These are phyloP conservation scores for Dictyophora rubrovolvata DNA, from an alignment of 768 basidiomycete species.

Conservation along the genomic window DNA sequence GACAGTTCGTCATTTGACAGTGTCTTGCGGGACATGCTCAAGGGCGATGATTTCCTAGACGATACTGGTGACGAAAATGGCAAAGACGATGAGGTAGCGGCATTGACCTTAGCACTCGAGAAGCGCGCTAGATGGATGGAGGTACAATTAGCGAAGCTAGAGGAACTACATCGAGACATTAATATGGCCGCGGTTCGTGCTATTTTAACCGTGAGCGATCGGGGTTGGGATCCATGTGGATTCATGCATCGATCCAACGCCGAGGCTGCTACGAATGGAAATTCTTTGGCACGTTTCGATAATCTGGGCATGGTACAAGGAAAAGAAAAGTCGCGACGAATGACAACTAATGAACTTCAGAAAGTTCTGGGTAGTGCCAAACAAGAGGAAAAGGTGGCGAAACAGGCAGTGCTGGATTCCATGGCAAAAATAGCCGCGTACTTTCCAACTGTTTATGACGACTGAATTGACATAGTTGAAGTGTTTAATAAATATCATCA, in stretches of 20 bases:
- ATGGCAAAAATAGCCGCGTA: slow-evolving; percentile 59
- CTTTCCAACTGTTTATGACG: slow-evolving; percentile 25
- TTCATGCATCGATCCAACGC: slow-evolving; percentile 48
- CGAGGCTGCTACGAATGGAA: slow-evolving; percentile 29
- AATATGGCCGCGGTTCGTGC: slow-evolving; percentile 80
- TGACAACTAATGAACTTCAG: slow-evolving; percentile 67
- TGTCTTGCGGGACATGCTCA: slow-evolving; percentile 78
- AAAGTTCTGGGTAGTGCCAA: slow-evolving; percentile 60
- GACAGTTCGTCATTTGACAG: slow-evolving; percentile 85
- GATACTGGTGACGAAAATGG: slow-evolving; percentile 57
- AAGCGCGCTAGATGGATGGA: slow-evolving; percentile 93
- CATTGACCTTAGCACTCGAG: slow-evolving; percentile 72
- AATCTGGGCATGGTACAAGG: slow-evolving; percentile 44
- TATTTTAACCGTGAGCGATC: slow-evolving; percentile 75
- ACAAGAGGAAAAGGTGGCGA: slow-evolving; percentile 61
- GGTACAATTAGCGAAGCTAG: slow-evolving; percentile 78
- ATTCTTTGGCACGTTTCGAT: slow-evolving; percentile 60
- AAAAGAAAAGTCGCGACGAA: slow-evolving; percentile 33
- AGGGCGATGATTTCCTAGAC: slow-evolving; percentile 78
- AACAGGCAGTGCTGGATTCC: slow-evolving; percentile 61
- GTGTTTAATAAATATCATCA: no score
- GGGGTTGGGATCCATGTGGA: slow-evolving; percentile 65
- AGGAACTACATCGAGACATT: slow-evolving; percentile 83
- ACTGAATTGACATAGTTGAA: background rate
- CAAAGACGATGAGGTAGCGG: slow-evolving; percentile 78